Evolutionary conservation across 805 yeast species (phyloP), one percentile per base, ranked within the genome.

Genomic region (Suhomyces emberorum): DNA sequence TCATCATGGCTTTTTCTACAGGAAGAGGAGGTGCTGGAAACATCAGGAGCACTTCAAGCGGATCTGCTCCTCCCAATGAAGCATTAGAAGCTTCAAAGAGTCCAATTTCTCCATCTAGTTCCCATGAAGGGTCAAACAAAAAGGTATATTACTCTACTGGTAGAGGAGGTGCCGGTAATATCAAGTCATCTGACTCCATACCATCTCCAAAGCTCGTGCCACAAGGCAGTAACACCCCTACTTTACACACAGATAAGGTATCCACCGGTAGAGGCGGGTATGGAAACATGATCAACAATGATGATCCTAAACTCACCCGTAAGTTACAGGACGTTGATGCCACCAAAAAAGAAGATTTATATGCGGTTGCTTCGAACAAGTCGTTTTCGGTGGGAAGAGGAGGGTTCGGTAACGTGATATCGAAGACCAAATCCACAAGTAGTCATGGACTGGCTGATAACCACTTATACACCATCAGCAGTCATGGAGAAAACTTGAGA

Each of bases 261-360:
- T 72, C 84, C 17, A 83, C 88, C 1, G 91, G 89, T 15, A 69
- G 91, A 46, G 91, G 91, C 5, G 91, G 91, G 5, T 79, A 76
- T 33, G 91, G 91, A 4, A 83, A 83, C 50, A 83, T 83, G 85
- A 61, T 78, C 37, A 70, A 65, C 43, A 83, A 81, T 55, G 69
- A 69, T 23, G 78, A 81, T 53, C 76, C 82, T 1, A 68, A 70
- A 32, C 49, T 75, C 32, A 71, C 86, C 4, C 66, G 88, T 42
- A 71, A 68, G 46, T 72, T 83, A 9, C 88, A 82, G 55, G 88
- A 79, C 48, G 86, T 79, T 4, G 86, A 79, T 28, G 58, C 57
- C 7, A 47, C 51, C 9, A 28, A 42, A 7, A 48, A 43, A 24
- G 66, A 60, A 25, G 66, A 64, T 10, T 63, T 72, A 33, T 48